Evolutionary conservation across 2,329 filamentous ascomycete genomes (phyloP), one percentile per base, ranked within the genome.

Genomic region (Beauveria sp.): DNA sequence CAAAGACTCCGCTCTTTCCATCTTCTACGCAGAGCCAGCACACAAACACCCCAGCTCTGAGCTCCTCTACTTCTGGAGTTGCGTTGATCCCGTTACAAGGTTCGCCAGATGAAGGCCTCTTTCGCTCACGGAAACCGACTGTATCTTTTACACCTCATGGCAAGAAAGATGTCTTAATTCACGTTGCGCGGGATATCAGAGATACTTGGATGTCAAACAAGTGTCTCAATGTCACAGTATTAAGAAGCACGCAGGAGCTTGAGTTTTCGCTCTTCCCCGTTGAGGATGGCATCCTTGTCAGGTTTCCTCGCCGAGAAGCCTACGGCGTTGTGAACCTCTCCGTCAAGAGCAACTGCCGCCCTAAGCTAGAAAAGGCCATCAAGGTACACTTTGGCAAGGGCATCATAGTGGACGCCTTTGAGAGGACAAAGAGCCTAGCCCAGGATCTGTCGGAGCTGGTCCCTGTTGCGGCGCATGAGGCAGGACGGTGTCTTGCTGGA

Each of bases 291-390:
- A 77, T 85, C 45, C 66, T 83, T 20, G 76, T 85, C 26, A 77
- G 81, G 63, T 76, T 87, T 31, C 75, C 79, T 4, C 75, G 74
- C 31, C 77, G 78, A 28, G 83, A 88, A 63, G 82, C 83, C 6
- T 74, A 84, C 64, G 86, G 85, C 38, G 70, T 83, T 43, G 71
- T 88, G 56, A 83, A 83, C 59, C 76, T 88, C 50, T 80, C 81
- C 2, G 78, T 88, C 42, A 76, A 80, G 60, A 85, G 85, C 1
- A 83, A 78, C 16, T 83, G 79, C 61, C 82, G 81, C 64, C 86
- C 86, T 26, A 83, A 79, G 70, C 77, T 87, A 65, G 83, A 83
- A 67, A 84, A 87, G 72, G 81, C 80, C 0, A 83, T 87, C 69
- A 78, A 80, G 45, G 73, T 88, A 34, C 80, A 86, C 69, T 85